phyloP scores from a whole-genome alignment of 768 basidiomycete genomes.

The Suillus discolor region DNA sequence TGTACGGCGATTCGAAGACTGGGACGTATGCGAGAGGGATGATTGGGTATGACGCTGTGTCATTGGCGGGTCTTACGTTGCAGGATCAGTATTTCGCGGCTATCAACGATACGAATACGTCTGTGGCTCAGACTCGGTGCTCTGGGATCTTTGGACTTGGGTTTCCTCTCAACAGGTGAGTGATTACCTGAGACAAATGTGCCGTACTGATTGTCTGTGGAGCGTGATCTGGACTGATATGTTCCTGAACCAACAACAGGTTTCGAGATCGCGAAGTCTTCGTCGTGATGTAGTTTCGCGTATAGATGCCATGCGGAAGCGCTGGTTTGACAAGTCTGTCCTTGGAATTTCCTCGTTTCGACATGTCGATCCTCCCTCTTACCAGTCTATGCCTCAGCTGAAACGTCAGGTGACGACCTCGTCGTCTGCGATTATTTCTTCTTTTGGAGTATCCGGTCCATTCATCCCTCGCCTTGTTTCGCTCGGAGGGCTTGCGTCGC shows the following conservation, averaged over 20 bases:
- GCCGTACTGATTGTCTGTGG: constrained; percentile 4
- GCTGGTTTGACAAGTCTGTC: constrained; percentile 23
- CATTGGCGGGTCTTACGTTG: constrained; percentile 53
- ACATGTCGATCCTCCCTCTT: not conserved
- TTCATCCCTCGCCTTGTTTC: constrained; percentile 49
- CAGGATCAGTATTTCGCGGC: constrained; percentile 63
- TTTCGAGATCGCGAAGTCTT: constrained; percentile 5
- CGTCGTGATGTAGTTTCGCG: constrained; percentile 1
- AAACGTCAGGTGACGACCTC: constrained; percentile 16
- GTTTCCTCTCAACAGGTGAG: constrained; percentile 71
- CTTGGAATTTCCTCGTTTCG: constrained; percentile 1
- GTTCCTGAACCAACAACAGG: constrained; percentile 26
- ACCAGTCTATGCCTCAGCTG: constrained; percentile 4
- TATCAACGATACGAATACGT: constrained; percentile 70
- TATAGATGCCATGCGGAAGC: constrained; percentile 11
- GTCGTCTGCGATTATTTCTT: constrained; percentile 38
- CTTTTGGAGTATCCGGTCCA: constrained; percentile 46
- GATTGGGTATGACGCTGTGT: constrained; percentile 60
- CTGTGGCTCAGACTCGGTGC: constrained; percentile 53
- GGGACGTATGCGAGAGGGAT: constrained; percentile 68
- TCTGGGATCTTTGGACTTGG: constrained; percentile 77
- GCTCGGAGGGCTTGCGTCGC: constrained; percentile 36
- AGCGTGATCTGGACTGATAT: constrained; percentile 52
- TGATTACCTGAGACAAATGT: not conserved
- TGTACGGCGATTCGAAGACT: constrained; percentile 73